Evolutionary conservation across 2,329 filamentous ascomycete species (phyloP).

Genomic region (Periconia macrospinosa): DNA sequence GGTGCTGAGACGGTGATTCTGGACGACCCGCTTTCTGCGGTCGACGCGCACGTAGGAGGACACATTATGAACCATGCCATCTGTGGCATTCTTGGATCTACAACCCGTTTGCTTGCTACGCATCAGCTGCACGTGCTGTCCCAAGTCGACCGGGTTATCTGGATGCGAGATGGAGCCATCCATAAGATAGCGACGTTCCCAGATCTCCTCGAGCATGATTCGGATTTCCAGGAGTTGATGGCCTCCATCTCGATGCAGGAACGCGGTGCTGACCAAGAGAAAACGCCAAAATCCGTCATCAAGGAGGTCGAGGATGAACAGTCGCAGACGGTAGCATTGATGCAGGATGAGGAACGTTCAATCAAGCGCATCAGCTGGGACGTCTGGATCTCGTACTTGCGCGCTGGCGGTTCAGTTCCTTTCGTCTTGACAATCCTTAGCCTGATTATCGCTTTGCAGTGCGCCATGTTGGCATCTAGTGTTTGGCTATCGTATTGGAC

Average conservation of each 20-base stretch:
- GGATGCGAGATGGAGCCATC: constrained; percentile 85
- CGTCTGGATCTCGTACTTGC: constrained; percentile 77
- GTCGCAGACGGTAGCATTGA: constrained; percentile 56
- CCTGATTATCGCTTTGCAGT: constrained; percentile 73
- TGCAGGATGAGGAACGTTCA: constrained; percentile 74
- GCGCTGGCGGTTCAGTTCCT: constrained; percentile 70
- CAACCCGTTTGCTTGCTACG: constrained; percentile 88
- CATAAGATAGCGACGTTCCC: constrained; percentile 86
- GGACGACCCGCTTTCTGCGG: constrained; percentile 64
- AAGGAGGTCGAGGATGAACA: constrained; percentile 63
- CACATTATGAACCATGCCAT: constrained; percentile 94
- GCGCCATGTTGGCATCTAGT: constrained; percentile 82
- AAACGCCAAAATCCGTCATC: constrained; percentile 52
- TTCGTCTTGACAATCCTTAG: constrained; percentile 66
- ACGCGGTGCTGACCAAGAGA: constrained; percentile 52
- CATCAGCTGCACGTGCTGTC: constrained; percentile 93
- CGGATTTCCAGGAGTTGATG: constrained; percentile 77
- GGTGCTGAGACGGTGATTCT: constrained; percentile 64
- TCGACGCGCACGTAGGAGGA: constrained; percentile 63
- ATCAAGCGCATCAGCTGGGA: constrained; percentile 76
- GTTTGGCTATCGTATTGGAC: constrained; percentile 97
- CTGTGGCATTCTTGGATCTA: constrained; percentile 81
- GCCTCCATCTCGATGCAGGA: constrained; percentile 65
- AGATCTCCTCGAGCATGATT: constrained; percentile 78
- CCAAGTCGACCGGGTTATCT: constrained; percentile 87